Evolutionary conservation across 2,329 filamentous ascomycete species (phyloP).

Genomic region (Colletotrichum eremochloae): DNA sequence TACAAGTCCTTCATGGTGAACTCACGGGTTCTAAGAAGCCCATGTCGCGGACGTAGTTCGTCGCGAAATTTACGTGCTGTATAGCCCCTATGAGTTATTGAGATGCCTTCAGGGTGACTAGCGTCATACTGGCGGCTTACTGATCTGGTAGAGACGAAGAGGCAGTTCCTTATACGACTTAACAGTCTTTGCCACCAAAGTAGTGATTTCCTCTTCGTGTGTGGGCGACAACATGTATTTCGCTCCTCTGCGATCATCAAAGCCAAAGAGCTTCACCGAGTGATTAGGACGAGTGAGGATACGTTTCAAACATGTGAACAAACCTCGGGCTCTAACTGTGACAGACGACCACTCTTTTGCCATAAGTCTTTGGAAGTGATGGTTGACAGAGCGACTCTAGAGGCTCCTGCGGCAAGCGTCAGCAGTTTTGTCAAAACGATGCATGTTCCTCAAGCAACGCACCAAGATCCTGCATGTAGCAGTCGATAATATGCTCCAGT

Average conservation of each 20-base stretch:
- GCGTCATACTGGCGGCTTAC: conserved; percentile 58
- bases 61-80: conserved; percentile 93
- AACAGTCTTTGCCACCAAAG: conserved; percentile 78
- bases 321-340: conserved; percentile 80
- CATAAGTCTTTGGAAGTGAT: conserved; percentile 89
- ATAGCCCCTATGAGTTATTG: conserved; percentile 21
- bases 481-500: conserved; percentile 86
- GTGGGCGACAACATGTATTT: conserved; percentile 88
- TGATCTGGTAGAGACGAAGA: conserved; percentile 89
- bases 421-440: background rate
- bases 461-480: conserved; percentile 86
- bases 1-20: conserved; percentile 99
- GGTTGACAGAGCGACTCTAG: conserved; percentile 84
- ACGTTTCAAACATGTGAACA: conserved; percentile 22
- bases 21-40: conserved; percentile 87
- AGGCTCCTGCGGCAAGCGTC: conserved; percentile 70
- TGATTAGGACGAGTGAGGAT: conserved; percentile 41
- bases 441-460: conserved; percentile 26
- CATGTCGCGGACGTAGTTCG: conserved; percentile 89
- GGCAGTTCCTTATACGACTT: conserved; percentile 90
- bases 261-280: conserved; percentile 76
- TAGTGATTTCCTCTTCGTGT: conserved; percentile 96
- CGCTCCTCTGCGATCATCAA: conserved; percentile 82
- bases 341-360: conserved; percentile 85
- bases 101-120: background rate